Evolutionary conservation across 495 filamentous ascomycete species (phyloP).

Genomic region (Hypoxylon perforatum): DNA sequence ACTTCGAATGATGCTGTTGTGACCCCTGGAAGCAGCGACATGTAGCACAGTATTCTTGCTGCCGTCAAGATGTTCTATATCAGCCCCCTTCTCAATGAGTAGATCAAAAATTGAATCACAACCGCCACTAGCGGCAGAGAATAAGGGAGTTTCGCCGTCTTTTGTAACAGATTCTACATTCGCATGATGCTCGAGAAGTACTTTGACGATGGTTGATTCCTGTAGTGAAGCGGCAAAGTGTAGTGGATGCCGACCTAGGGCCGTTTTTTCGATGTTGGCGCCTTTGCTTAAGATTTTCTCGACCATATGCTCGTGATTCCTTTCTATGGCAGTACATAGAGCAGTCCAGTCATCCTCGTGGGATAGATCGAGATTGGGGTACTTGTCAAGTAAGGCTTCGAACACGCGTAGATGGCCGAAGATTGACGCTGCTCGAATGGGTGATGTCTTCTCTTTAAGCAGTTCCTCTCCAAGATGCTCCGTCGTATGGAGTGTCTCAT

Average conservation of each 20-base stretch:
- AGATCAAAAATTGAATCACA: not conserved
- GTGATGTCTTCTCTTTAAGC: not conserved
- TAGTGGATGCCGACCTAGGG: not conserved
- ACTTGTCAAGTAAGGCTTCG: not conserved
- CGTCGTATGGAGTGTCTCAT: not conserved
- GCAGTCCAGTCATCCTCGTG: not conserved
- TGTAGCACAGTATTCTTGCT: not conserved
- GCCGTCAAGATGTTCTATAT: not conserved
- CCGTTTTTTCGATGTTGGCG: not conserved
- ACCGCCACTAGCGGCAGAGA: not conserved
- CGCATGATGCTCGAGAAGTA: not conserved
- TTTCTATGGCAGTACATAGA: not conserved
- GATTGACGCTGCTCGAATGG: constrained; percentile 1
- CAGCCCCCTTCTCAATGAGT: not conserved
- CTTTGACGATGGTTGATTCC: not conserved
- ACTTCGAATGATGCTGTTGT: not conserved
- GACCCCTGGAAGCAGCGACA: not conserved
- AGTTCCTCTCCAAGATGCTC: not conserved
- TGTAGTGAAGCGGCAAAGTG: not conserved
- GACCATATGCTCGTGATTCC: not conserved
- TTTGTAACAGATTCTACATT: not conserved
- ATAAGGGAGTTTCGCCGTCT: not conserved
- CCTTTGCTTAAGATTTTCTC: not conserved
- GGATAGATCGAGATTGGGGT: not conserved
- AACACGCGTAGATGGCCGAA: not conserved